Conservation (phyloP, 495 filamentous ascomycete species). For the Penicillium turbatum region DNA sequence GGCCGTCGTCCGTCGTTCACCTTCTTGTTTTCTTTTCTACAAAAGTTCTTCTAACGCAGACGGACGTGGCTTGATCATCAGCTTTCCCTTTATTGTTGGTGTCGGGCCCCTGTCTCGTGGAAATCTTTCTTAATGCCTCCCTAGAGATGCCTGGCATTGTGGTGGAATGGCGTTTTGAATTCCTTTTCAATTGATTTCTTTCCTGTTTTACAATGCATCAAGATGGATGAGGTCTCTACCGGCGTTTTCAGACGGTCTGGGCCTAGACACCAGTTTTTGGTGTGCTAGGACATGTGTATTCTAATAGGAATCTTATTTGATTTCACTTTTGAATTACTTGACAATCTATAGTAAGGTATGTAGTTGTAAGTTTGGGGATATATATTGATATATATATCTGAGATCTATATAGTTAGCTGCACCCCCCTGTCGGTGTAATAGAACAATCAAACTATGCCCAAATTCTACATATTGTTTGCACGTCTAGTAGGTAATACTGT, state of each 20-base stretch:
- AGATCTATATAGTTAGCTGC: not conserved
- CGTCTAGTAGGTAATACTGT: too few relatives aligned
- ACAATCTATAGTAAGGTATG: too few relatives aligned
- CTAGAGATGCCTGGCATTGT: not conserved
- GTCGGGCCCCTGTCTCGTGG: not conserved
- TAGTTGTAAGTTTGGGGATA: not conserved
- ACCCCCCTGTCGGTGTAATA: too few relatives aligned
- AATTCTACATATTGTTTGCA: too few relatives aligned
- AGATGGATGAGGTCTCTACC: slow-evolving; percentile 17
- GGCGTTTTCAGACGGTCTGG: slow-evolving; percentile 23
- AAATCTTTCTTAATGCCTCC: slow-evolving; percentile 1
- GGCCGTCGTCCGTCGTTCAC: not conserved
- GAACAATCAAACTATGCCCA: too few relatives aligned
- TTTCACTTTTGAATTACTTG: not conserved
- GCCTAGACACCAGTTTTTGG: slow-evolving; percentile 10
- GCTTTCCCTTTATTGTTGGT: not conserved
- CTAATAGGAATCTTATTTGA: slow-evolving; percentile 16
- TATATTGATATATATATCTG: not conserved
- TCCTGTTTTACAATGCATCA: slow-evolving; percentile 19
- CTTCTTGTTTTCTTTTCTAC: not conserved
- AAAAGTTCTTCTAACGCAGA: not conserved
- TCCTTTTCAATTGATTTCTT: slow-evolving; percentile 5
- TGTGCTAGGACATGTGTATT: slow-evolving; percentile 14
- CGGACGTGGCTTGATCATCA: not conserved
- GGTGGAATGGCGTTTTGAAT: not conserved